A percentile compares a stretch with the other conserved stretches of the same genome.
Evolutionary conservation across 441 rosid genomes (phyloP).

Genomic region (Omphalea diandra): DNA sequence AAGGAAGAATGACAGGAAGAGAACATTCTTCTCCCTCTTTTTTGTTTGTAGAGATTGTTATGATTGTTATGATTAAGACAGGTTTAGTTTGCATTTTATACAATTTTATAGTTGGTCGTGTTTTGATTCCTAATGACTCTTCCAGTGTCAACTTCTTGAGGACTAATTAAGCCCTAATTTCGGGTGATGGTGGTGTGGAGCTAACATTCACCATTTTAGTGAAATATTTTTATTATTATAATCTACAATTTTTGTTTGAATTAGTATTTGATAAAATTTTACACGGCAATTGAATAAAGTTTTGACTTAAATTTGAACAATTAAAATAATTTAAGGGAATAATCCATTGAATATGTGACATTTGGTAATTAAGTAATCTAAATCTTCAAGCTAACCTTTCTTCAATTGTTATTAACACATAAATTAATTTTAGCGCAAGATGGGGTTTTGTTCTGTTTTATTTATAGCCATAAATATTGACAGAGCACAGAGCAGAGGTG

Average conservation of each 20-base stretch:
- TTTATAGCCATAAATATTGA: background rate
- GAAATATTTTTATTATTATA: too few relatives aligned
- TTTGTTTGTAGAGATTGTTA: background rate
- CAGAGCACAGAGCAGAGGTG: too few relatives aligned
- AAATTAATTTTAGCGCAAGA: background rate
- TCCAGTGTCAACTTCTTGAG: background rate
- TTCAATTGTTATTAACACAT: background rate
- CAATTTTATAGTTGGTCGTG: background rate
- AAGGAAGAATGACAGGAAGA: background rate
- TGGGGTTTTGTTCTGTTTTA: background rate
- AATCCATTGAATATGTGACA: too few relatives aligned
- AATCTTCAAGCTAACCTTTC: background rate
- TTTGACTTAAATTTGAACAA: too few relatives aligned
- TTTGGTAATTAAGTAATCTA: background rate
- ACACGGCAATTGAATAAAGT: too few relatives aligned
- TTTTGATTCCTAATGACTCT: background rate
- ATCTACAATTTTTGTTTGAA: too few relatives aligned
- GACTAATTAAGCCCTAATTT: conserved; percentile 1
- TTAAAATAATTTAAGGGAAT: too few relatives aligned
- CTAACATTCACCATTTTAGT: too few relatives aligned
- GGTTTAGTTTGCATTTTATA: background rate
- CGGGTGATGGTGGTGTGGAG: background rate
- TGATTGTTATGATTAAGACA: background rate
- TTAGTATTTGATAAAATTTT: too few relatives aligned
- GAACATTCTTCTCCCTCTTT: background rate